Conservation (phyloP, 139 green algal species). For the Chlorella sp. region DNA sequence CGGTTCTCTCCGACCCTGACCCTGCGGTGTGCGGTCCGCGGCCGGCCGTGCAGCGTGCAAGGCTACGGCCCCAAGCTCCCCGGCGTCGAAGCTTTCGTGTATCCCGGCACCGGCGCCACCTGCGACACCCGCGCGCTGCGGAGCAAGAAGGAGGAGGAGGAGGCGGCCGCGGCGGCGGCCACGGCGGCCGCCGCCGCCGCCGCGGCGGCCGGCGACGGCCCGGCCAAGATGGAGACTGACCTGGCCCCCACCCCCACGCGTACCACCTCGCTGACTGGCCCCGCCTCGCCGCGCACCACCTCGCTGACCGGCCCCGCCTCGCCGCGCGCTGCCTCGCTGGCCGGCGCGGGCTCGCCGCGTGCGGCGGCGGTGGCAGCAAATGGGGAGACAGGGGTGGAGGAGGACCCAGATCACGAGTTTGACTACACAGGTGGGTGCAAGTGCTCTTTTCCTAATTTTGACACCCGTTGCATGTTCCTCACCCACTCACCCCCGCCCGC, state of each 20-base stretch:
- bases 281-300: too few relatives aligned
- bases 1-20: too few relatives aligned
- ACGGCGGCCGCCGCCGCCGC: slow-evolving; percentile 14
- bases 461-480: too few relatives aligned
- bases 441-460: too few relatives aligned
- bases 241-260: too few relatives aligned
- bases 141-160: not conserved
- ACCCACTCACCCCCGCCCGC: too few relatives aligned
- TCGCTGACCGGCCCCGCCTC: not conserved
- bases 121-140: slow-evolving; percentile 72
- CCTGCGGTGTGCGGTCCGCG: too few relatives aligned
- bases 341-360: not conserved
- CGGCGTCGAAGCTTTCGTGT: slow-evolving; percentile 57
- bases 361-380: not conserved
- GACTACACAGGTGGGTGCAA: slow-evolving; percentile 1
- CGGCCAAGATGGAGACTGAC: too few relatives aligned
- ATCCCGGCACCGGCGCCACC: slow-evolving; percentile 83
- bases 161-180: not conserved
- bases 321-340: not conserved
- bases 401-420: slow-evolving; percentile 54
- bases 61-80: slow-evolving; percentile 63
- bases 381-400: slow-evolving; percentile 13
- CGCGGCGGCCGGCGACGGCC: slow-evolving; percentile 1
- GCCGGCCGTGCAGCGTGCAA: slow-evolving; percentile 76
- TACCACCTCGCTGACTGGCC: too few relatives aligned